Conservation (phyloP, 768 basidiomycete species). For the Leccinum aurantiacum region DNA sequence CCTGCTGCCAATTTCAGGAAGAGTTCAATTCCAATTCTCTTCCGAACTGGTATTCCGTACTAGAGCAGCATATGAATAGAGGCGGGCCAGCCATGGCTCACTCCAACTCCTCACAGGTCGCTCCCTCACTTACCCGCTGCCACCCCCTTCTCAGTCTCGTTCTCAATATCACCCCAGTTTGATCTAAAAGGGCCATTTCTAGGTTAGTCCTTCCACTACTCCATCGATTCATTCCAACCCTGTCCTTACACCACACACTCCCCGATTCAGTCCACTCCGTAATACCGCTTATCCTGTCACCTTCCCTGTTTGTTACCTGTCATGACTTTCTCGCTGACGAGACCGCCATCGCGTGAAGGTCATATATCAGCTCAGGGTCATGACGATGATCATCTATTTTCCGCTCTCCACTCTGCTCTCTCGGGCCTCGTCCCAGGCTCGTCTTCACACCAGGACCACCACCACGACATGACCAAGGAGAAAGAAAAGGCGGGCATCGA, state of each 20-base stretch:
- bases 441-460: constrained; percentile 22
- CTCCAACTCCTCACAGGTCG: neutral
- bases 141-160: neutral
- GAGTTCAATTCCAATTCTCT: neutral
- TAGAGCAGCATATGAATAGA: neutral
- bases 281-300: constrained; percentile 12
- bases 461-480: constrained; percentile 44
- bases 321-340: constrained; percentile 37
- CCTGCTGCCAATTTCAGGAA: neutral
- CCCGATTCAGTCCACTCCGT: constrained; percentile 8
- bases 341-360: constrained; percentile 28
- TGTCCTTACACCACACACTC: neutral
- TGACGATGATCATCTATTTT: constrained; percentile 36
- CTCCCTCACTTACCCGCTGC: neutral
- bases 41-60: neutral
- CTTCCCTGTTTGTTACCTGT: constrained; percentile 6
- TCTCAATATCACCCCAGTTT: neutral
- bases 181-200: neutral
- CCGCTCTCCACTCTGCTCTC: constrained; percentile 41
- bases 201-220: neutral
- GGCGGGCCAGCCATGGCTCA: neutral
- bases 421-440: constrained; percentile 28
- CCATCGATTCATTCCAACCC: neutral
- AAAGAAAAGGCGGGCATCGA: constrained; percentile 62
- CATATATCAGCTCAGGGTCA: constrained; percentile 25